These are phyloP conservation scores for Fremontodendron californicum DNA, from an alignment of 345 rosid genomes.

Conservation along the genomic window DNA sequence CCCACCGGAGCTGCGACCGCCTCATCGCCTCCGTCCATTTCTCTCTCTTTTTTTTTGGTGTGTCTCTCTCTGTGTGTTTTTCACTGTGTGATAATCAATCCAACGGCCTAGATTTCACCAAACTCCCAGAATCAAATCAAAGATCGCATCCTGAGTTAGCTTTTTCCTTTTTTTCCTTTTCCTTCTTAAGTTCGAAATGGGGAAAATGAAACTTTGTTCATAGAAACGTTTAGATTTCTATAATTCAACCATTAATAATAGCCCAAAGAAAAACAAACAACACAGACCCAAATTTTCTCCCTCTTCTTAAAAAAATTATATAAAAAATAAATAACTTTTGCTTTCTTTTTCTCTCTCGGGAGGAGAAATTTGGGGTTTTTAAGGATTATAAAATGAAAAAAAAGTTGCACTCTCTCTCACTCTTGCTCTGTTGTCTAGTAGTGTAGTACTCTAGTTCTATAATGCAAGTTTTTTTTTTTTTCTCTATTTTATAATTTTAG, in stretches of 20 bases:
- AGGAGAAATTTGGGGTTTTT: background rate
- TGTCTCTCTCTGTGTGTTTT: background rate
- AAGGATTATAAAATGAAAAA: background rate
- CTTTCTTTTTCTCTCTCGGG: background rate
- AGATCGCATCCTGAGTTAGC: constrained; percentile 16
- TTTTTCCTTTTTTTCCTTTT: background rate
- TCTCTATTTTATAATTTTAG: background rate
- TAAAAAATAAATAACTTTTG: background rate
- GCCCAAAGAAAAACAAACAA: background rate
- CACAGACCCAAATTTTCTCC: no score
- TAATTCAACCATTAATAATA: constrained; percentile 9
- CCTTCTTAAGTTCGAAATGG: background rate
- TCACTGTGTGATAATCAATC: background rate
- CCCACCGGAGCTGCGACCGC: constrained; percentile 42
- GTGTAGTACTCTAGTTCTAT: background rate
- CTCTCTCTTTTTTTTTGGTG: background rate
- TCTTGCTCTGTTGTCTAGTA: no score
- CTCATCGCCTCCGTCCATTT: constrained; percentile 60
- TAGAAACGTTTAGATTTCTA: background rate
- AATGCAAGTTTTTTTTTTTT: background rate
- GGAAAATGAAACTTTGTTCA: background rate
- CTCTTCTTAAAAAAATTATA: background rate
- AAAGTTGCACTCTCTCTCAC: background rate
- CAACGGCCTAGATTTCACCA: constrained; percentile 1
- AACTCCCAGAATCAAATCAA: constrained; percentile 7